phyloP scores from a whole-genome alignment of 805 yeast species.

The Myxozyma neglecta region DNA sequence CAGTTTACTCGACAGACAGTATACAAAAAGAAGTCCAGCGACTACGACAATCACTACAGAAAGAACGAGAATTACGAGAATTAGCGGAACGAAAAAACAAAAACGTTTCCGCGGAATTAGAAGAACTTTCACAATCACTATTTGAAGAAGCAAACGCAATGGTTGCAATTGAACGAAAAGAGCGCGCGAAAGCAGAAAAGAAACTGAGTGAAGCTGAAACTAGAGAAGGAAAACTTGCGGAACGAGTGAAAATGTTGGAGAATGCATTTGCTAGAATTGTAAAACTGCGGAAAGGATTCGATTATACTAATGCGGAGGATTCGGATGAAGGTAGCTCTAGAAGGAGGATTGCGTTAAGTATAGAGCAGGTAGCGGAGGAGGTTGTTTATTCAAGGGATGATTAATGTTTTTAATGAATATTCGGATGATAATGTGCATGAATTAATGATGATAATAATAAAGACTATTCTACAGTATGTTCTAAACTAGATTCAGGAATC shows the following conservation, averaged over 20 bases:
- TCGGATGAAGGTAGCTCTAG: neutral
- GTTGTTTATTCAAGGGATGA: constrained; percentile 1
- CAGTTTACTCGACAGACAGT: neutral
- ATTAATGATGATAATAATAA: neutral
- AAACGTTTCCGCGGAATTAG: constrained; percentile 30
- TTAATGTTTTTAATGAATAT: neutral
- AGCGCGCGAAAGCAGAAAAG: constrained; percentile 22
- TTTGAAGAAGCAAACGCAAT: constrained; percentile 34
- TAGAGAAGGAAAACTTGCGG: constrained; percentile 18
- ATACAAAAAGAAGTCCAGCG: no score
- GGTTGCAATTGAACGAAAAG: constrained; percentile 32
- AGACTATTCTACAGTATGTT: neutral
- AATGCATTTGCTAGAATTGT: constrained; percentile 18
- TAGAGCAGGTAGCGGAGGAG: constrained; percentile 17
- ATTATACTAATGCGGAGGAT: neutral
- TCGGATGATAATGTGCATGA: neutral
- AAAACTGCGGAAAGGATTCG: constrained; percentile 9
- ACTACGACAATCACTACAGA: neutral
- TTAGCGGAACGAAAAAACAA: constrained; percentile 30
- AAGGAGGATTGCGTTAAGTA: constrained; percentile 7
- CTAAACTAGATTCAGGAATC: neutral
- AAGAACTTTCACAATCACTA: constrained; percentile 32
- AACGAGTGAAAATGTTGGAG: constrained; percentile 14
- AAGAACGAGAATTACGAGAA: constrained; percentile 29
- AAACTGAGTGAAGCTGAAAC: constrained; percentile 12